phyloP scores from a whole-genome alignment of 768 basidiomycete genomes.

The Russula earlei region DNA sequence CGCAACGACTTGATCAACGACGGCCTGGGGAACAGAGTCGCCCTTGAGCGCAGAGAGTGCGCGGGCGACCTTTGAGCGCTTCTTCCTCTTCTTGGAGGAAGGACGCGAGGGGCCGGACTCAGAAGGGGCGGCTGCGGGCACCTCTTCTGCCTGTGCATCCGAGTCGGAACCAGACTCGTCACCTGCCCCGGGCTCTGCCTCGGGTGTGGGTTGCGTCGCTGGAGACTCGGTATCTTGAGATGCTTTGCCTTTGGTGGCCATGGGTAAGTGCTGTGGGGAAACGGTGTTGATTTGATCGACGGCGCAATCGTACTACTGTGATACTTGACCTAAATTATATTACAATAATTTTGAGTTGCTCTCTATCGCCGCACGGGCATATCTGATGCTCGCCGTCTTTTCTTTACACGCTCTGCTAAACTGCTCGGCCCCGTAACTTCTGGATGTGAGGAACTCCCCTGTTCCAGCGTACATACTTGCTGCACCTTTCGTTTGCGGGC shows the following conservation, averaged over 20 bases:
- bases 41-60: constrained; percentile 40
- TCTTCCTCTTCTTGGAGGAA: constrained; percentile 77
- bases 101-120: constrained; percentile 29
- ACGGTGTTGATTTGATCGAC: too few species aligned
- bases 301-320: too few species aligned
- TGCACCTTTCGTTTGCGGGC: background rate
- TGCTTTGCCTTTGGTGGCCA: too few species aligned
- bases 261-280: too few species aligned
- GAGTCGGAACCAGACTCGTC: constrained; percentile 6
- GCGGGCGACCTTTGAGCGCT: constrained; percentile 61
- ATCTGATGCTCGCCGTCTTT: background rate
- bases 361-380: too few species aligned
- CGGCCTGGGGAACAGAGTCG: constrained; percentile 54
- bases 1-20: constrained; percentile 55
- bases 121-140: constrained; percentile 5
- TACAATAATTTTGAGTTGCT: too few species aligned
- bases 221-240: background rate
- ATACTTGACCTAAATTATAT: too few species aligned
- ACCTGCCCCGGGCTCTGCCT: background rate
- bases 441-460: background rate
- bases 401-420: constrained; percentile 13
- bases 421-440: background rate
- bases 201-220: background rate
- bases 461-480: background rate
- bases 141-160: constrained; percentile 1